These are phyloP conservation scores for Rhizopogon vesiculosus DNA, from an alignment of 768 basidiomycete genomes.

Conservation along the genomic window DNA sequence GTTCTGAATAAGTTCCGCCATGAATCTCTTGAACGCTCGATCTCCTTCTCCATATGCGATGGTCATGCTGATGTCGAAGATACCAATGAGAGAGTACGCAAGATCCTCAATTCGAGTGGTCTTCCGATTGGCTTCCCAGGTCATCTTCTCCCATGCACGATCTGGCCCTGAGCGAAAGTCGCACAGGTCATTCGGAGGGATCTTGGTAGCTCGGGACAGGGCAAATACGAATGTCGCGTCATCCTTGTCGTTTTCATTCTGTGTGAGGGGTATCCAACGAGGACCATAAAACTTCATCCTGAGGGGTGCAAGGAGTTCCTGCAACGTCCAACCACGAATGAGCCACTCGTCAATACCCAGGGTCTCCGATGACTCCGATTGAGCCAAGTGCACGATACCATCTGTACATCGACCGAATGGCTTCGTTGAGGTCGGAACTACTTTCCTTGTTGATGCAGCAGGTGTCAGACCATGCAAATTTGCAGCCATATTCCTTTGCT, in stretches of 20 bases:
- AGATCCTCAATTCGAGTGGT: slow-evolving; percentile 13
- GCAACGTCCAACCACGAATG: slow-evolving; percentile 9
- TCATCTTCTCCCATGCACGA: slow-evolving; percentile 5
- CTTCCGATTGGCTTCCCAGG: slow-evolving; percentile 10
- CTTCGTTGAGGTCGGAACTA: slow-evolving; percentile 13
- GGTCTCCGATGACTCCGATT: not conserved
- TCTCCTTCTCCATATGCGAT: slow-evolving; percentile 14
- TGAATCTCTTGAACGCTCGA: slow-evolving; percentile 12
- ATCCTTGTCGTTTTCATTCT: slow-evolving; percentile 1
- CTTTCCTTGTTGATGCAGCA: slow-evolving; percentile 11
- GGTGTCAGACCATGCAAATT: slow-evolving; percentile 9
- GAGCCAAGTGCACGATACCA: slow-evolving; percentile 12
- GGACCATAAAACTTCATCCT: slow-evolving; percentile 8
- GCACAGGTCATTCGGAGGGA: slow-evolving; percentile 2
- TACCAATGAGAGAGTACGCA: slow-evolving; percentile 12
- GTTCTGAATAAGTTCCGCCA: slow-evolving; percentile 3
- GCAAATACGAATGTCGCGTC: not conserved
- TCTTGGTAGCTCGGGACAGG: slow-evolving; percentile 1
- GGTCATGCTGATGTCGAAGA: slow-evolving; percentile 10
- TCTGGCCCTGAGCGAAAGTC: slow-evolving; percentile 1
- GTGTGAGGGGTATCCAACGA: slow-evolving; percentile 4
- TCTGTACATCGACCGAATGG: slow-evolving; percentile 14
- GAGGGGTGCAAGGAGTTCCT: slow-evolving; percentile 11
- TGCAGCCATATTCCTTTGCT: not conserved
- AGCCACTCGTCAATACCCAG: slow-evolving; percentile 9